Evolutionary conservation across 768 basidiomycete species (phyloP).

Genomic region (Rhodotorula sphaerocarpa): DNA sequence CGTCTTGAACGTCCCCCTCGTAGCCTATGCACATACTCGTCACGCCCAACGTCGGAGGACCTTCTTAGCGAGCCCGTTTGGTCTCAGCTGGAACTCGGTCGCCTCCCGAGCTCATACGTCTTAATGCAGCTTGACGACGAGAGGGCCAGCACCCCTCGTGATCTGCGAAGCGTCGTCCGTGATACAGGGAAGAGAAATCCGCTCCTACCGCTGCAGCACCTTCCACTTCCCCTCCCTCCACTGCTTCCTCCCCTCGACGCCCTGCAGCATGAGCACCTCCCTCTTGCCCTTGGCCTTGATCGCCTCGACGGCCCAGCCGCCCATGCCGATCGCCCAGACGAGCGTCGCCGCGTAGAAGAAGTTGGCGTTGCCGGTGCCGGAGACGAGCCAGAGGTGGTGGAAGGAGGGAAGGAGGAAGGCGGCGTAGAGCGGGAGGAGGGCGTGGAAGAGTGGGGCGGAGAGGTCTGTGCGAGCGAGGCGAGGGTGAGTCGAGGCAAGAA

Average conservation of each 20-base stretch:
- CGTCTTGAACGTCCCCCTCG: too few relatives aligned
- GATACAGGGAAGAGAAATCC: too few relatives aligned
- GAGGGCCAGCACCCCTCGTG: too few relatives aligned
- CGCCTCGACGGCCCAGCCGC: slow-evolving; percentile 71
- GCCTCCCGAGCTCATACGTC: too few relatives aligned
- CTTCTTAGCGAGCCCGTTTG: too few relatives aligned
- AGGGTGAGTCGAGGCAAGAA: neutral
- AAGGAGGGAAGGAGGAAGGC: slow-evolving; percentile 80
- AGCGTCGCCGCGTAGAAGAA: slow-evolving; percentile 95
- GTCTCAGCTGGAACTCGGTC: too few relatives aligned
- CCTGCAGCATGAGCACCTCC: slow-evolving; percentile 53
- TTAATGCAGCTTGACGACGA: too few relatives aligned
- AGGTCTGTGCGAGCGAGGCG: slow-evolving; percentile 53
- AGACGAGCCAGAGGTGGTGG: slow-evolving; percentile 79
- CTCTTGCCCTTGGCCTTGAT: slow-evolving; percentile 73
- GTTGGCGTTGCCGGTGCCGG: slow-evolving; percentile 92
- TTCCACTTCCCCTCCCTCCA: slow-evolving; percentile 29
- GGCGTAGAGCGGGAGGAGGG: slow-evolving; percentile 73
- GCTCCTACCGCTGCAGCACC: slow-evolving; percentile 33
- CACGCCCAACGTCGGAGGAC: too few relatives aligned
- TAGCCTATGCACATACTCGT: too few relatives aligned
- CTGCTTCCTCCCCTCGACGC: slow-evolving; percentile 49
- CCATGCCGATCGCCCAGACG: slow-evolving; percentile 82
- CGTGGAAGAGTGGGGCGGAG: slow-evolving; percentile 72
- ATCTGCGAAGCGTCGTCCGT: too few relatives aligned